Conservation (phyloP, 2,329 filamentous ascomycete genomes). For the Alternaria sp. region DNA sequence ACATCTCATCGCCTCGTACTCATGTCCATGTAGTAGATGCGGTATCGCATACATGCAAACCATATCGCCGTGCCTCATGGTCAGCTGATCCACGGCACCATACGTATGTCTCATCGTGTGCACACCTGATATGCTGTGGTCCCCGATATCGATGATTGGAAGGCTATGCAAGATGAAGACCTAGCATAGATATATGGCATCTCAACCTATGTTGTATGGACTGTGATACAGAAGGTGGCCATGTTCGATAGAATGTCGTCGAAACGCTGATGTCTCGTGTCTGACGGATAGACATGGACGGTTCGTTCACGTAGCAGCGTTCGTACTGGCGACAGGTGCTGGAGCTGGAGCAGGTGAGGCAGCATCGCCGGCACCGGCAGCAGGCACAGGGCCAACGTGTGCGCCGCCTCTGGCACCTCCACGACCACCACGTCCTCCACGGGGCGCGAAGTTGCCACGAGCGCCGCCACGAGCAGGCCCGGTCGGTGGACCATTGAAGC, state of each 20-base stretch:
- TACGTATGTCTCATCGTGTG: neutral
- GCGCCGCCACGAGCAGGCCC: slow-evolving; percentile 39
- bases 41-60: neutral
- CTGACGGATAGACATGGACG: neutral
- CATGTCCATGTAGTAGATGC: neutral
- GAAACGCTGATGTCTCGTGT: neutral
- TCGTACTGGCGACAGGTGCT: slow-evolving; percentile 11
- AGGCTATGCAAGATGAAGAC: neutral
- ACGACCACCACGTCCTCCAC: slow-evolving; percentile 45
- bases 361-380: slow-evolving; percentile 14
- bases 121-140: neutral
- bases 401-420: slow-evolving; percentile 41
- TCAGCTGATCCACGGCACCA: too few relatives aligned
- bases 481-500: slow-evolving; percentile 35
- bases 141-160: neutral
- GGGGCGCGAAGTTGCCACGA: slow-evolving; percentile 40
- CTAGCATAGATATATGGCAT: neutral
- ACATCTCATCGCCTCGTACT: neutral
- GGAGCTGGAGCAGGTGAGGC: slow-evolving; percentile 11
- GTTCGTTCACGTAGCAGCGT: slow-evolving; percentile 10
- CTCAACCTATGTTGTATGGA: neutral
- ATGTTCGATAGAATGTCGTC: neutral
- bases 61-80: neutral
- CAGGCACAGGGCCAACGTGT: slow-evolving; percentile 18
- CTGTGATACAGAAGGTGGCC: neutral